Conservation (phyloP, 192 early-diverging fungal species). For the Coemansia sp. region DNA sequence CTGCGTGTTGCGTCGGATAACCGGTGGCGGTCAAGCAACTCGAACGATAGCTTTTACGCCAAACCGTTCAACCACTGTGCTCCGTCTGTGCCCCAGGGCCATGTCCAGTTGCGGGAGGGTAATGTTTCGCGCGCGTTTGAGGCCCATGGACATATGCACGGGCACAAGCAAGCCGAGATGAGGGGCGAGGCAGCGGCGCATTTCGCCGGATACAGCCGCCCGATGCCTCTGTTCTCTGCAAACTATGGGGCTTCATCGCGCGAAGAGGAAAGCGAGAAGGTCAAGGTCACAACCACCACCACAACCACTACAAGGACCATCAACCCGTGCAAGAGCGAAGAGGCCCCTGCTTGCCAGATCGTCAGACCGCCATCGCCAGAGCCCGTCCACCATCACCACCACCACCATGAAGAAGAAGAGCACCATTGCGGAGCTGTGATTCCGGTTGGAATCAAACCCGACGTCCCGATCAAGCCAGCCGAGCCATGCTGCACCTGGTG, state of each 20-base stretch:
- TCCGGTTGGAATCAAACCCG: slow-evolving; percentile 34
- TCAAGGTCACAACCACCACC: slow-evolving; percentile 42
- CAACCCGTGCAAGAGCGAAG: slow-evolving; percentile 7
- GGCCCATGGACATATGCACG: slow-evolving; percentile 34
- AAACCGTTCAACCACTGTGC: slow-evolving; percentile 19
- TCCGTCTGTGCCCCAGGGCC: slow-evolving; percentile 19
- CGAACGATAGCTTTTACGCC: slow-evolving; percentile 28
- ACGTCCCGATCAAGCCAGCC: slow-evolving; percentile 17
- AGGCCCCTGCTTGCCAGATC: slow-evolving; percentile 6
- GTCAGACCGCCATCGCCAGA: slow-evolving; percentile 13
- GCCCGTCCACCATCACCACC: background rate
- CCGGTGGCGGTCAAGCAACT: slow-evolving; percentile 19
- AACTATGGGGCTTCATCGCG: slow-evolving; percentile 7
- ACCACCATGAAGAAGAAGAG: slow-evolving; percentile 13
- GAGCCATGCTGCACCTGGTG: slow-evolving; percentile 55
- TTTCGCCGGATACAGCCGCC: slow-evolving; percentile 22
- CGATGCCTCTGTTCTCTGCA: slow-evolving; percentile 35
- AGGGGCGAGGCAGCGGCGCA: slow-evolving; percentile 27
- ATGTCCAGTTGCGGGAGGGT: slow-evolving; percentile 30
- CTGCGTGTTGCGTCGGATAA: slow-evolving; percentile 44
- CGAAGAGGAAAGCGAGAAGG: slow-evolving; percentile 25
- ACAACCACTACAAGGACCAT: slow-evolving; percentile 38
- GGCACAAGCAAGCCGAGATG: slow-evolving; percentile 29
- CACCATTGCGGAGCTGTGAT: slow-evolving; percentile 23
- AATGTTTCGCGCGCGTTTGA: slow-evolving; percentile 34